A percentile compares a stretch with the other conserved stretches of the same genome.
Conservation (phyloP, 345 rosid species). For the Eucalyptus sp. region DNA sequence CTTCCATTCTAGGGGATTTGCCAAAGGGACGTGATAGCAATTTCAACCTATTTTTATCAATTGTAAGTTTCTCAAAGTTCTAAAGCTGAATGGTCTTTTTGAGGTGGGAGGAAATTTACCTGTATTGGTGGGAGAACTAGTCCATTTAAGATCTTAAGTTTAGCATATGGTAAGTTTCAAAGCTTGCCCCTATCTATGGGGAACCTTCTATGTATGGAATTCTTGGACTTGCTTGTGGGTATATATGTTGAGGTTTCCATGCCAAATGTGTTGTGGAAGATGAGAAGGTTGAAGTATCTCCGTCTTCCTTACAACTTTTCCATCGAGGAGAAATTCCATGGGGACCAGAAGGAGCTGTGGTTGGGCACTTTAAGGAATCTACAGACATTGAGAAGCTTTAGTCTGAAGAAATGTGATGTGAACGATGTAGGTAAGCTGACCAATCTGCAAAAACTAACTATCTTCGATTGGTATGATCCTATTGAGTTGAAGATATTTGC, state of each 20-base stretch:
- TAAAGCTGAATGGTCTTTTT: fast-evolving
- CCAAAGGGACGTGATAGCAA: not conserved
- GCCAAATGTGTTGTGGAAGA: slow-evolving; percentile 1
- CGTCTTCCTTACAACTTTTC: not conserved
- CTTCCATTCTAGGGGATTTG: not conserved
- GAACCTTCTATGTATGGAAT: slow-evolving; percentile 8
- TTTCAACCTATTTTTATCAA: not conserved
- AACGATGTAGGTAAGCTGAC: not conserved
- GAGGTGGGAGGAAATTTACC: fast-evolving
- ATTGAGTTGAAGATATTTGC: not conserved
- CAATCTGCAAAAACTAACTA: not conserved
- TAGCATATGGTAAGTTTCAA: fast-evolving
- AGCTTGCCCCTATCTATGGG: slow-evolving; percentile 9
- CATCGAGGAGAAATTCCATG: not conserved
- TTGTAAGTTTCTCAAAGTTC: not conserved
- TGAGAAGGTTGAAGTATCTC: slow-evolving; percentile 4
- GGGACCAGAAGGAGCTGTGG: not conserved
- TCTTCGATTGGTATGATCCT: fast-evolving
- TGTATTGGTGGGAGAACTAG: not conserved
- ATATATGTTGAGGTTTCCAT: fast-evolving
- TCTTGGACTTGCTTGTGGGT: fast-evolving
- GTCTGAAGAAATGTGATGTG: not conserved
- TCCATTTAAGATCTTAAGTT: not conserved
- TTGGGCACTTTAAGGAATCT: not conserved
- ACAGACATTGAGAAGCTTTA: not conserved